phyloP scores from a whole-genome alignment of 108 stramenopile genomes.

The Aurantiochytrium sp. region DNA sequence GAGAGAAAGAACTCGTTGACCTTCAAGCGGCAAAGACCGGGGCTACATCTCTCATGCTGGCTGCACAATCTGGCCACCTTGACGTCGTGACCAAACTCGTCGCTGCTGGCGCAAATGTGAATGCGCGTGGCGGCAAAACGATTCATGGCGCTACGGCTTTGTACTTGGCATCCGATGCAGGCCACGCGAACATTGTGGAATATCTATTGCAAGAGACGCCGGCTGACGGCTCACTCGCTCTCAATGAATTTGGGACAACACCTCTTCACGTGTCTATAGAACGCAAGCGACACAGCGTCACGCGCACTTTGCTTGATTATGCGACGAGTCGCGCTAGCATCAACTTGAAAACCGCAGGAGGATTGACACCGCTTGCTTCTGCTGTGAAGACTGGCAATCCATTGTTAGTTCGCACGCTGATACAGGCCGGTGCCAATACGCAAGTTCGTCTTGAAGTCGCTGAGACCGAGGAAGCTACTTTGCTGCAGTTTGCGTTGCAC shows the following conservation, averaged over 20 bases:
- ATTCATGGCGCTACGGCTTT: neutral
- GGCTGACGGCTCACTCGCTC: neutral
- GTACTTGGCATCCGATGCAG: neutral
- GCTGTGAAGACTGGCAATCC: too few species aligned
- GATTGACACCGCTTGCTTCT: too few species aligned
- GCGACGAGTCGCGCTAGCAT: too few species aligned
- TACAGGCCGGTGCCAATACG: too few species aligned
- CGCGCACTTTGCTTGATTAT: neutral
- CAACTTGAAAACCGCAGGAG: too few species aligned
- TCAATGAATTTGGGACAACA: neutral
- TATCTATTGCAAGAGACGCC: neutral
- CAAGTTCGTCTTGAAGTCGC: too few species aligned
- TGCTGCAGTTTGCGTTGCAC: too few species aligned
- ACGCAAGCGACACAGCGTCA: neutral
- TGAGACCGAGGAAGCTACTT: too few species aligned
- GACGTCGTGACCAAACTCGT: neutral
- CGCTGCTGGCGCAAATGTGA: neutral
- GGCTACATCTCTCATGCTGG: neutral
- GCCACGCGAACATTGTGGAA: neutral
- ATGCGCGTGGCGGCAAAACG: neutral
- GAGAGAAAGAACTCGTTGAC: neutral
- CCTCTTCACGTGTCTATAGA: neutral
- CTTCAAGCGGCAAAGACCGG: neutral
- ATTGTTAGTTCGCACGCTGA: too few species aligned
- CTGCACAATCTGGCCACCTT: neutral